Evolutionary conservation across 2,329 filamentous ascomycete genomes (phyloP).

Genomic region (Mycosphaerella arachidis): DNA sequence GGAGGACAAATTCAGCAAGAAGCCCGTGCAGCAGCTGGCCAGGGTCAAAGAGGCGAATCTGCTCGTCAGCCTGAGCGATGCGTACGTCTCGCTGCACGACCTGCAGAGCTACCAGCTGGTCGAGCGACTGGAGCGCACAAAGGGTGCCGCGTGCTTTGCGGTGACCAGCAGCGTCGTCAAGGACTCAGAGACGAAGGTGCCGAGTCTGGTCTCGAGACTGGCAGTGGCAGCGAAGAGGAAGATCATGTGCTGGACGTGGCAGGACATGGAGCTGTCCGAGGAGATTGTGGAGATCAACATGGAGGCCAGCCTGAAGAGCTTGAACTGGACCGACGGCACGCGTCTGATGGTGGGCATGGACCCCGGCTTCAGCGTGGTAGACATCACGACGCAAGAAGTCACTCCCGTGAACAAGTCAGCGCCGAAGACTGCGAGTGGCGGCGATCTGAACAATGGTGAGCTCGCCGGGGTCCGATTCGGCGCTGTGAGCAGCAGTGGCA

Average conservation of each 20-base stretch:
- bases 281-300: constrained; percentile 74
- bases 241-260: constrained; percentile 89
- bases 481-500: constrained; percentile 75
- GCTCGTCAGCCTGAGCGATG: constrained; percentile 85
- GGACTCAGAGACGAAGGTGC: constrained; percentile 79
- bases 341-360: constrained; percentile 88
- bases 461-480: constrained; percentile 65
- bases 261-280: constrained; percentile 78
- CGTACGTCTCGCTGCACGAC: constrained; percentile 84
- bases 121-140: constrained; percentile 75
- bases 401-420: constrained; percentile 62
- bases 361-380: constrained; percentile 82
- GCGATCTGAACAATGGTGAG: constrained; percentile 52
- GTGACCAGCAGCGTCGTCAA: constrained; percentile 95
- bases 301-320: constrained; percentile 75
- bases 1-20: constrained; percentile 86
- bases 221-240: constrained; percentile 91
- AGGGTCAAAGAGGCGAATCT: constrained; percentile 93
- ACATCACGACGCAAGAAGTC: constrained; percentile 69
- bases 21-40: constrained; percentile 87
- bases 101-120: constrained; percentile 77
- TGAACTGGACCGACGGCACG: constrained; percentile 87
- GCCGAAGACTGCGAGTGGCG: constrained; percentile 16
- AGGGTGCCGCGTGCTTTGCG: constrained; percentile 83
- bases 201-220: constrained; percentile 84